Evolutionary conservation across 352 stramenopile species (phyloP), one percentile per base, ranked within the genome.

Genomic region (Peronospora farinosa): DNA sequence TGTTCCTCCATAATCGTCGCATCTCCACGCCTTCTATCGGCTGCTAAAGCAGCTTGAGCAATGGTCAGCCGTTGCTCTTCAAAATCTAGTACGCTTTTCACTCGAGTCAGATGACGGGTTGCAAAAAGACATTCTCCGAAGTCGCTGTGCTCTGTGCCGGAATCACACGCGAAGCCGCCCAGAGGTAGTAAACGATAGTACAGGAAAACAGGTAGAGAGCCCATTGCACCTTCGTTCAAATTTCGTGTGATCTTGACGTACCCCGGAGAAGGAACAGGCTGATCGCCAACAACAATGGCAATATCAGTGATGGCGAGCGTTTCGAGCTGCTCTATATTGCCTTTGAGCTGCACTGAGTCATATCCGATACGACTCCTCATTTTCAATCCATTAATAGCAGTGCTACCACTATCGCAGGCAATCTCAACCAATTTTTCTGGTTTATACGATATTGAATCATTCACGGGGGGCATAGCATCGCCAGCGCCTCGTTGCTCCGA

Each of bases 81-180:
- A 7, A 85, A 40, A 35, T 71, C 48, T 2, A 60, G 27, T 8
- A 63, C 5, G 21, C 25, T 60, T 3, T 40, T 48, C 32, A 61
- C 23, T 46, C 38, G 11, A n/a, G 17, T 9, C 32, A 67, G 48
- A 53, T 81, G 72, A 30, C 73, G 75, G 31, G 57, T 51, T 0
- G 60, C 54, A 57, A 92, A 92, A 21, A 92, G 53, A 27, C 82
- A 92, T 35, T 83, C 74, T 7, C 76, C 78, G 52, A 87, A 82
- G 1, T 72, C 63, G 27, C 77, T 83, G 35, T 88, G 72, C 16
- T 59, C 44, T 7, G 51, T 47, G 19, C 62, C 47, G 2, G 52
- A 62, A 41, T 78, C 28, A 44, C 82, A 92, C 36, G 65, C 55
- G 57, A 90, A 89, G 2, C 69, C 74, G 12, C 68, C 76, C 10